Evolutionary conservation across 371 early-diverging fungal genomes (phyloP).

Genomic region (Apophysomyces elegans): DNA sequence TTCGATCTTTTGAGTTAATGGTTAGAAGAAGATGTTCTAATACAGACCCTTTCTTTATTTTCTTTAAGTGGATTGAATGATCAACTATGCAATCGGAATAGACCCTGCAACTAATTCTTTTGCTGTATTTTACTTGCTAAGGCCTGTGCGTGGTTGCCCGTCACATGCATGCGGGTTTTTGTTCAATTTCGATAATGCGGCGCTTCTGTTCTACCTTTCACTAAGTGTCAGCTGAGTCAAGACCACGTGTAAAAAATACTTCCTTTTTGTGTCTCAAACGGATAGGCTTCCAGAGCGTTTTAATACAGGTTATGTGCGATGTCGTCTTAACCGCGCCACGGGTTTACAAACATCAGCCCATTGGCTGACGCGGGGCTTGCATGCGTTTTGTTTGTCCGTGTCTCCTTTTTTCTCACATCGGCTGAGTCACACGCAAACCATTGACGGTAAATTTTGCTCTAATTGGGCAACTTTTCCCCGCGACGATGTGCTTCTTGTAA

Average conservation of each 20-base stretch:
- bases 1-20: not conserved
- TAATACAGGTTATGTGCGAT: not conserved
- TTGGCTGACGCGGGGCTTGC: not conserved
- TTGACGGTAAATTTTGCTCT: conserved; percentile 7
- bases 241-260: conserved; percentile 6
- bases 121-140: not conserved
- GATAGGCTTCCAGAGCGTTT: conserved; percentile 3
- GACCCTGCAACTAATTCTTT: not conserved
- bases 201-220: not conserved
- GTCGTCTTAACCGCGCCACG: not conserved
- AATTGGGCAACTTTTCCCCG: conserved; percentile 10
- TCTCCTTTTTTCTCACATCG: not conserved
- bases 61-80: not conserved
- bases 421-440: conserved; percentile 4
- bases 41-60: not conserved
- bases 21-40: not conserved
- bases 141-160: conserved; percentile 8
- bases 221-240: conserved; percentile 6
- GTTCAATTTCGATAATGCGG: not conserved
- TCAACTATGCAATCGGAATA: not conserved
- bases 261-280: not conserved
- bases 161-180: not conserved
- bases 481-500: conserved; percentile 7
- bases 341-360: conserved; percentile 10
- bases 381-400: not conserved